Percentiles rank a stretch among this genome's conserved stretches.
Evolutionary conservation across 495 filamentous ascomycete genomes (phyloP).

Genomic region (Xylaria intraflava): DNA sequence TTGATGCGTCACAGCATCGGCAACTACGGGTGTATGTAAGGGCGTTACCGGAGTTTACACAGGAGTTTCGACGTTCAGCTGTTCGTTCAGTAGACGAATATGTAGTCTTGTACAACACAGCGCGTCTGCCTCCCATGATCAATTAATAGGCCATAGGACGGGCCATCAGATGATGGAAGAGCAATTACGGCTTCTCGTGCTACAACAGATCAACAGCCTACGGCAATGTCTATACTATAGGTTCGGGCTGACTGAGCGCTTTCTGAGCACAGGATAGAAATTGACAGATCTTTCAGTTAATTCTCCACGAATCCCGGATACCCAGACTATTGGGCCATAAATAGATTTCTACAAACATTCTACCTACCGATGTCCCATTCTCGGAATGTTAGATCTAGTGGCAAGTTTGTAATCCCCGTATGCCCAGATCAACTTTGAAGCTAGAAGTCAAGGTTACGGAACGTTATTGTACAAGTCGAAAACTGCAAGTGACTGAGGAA

Average conservation of each 20-base stretch:
- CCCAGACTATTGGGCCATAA: too few relatives aligned
- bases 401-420: too few relatives aligned
- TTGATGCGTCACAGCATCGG: neutral
- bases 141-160: neutral
- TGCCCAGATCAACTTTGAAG: neutral
- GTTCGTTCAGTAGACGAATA: neutral
- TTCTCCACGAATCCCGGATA: too few relatives aligned
- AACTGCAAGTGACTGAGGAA: neutral
- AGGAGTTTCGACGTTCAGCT: neutral
- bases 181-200: too few relatives aligned
- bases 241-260: too few relatives aligned
- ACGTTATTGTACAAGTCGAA: neutral
- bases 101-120: conserved; percentile 9
- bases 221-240: too few relatives aligned
- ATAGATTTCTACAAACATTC: too few relatives aligned
- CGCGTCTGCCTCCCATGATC: neutral
- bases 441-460: neutral
- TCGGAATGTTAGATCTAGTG: neutral
- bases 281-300: too few relatives aligned
- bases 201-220: too few relatives aligned
- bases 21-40: neutral
- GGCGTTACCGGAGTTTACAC: neutral
- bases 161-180: too few relatives aligned
- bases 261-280: too few relatives aligned
- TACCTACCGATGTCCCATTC: too few relatives aligned